phyloP scores from a whole-genome alignment of 116 monocot genomes.

The Papilionanthe hybrid region DNA sequence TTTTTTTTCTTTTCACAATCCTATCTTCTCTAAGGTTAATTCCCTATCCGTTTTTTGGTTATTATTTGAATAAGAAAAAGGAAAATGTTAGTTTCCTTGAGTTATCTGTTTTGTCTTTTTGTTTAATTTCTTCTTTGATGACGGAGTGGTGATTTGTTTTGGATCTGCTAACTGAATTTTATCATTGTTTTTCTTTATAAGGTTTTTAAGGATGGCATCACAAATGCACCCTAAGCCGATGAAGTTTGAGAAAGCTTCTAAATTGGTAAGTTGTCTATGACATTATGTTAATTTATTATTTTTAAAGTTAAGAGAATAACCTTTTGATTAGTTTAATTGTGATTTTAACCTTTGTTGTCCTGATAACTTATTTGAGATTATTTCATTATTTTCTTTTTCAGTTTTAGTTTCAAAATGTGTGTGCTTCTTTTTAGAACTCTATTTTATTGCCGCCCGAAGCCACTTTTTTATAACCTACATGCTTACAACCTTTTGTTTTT shows the following conservation, averaged over 20 bases:
- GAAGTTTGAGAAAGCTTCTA: neutral
- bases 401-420: neutral
- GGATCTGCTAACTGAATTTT: neutral
- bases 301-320: neutral
- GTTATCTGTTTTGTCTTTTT: neutral
- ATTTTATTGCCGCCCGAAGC: neutral
- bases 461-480: neutral
- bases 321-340: neutral
- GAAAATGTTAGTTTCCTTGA: neutral
- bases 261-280: neutral
- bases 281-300: neutral
- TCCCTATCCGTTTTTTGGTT: too few relatives aligned
- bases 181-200: neutral
- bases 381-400: neutral
- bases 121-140: neutral
- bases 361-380: neutral
- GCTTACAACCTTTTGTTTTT: neutral
- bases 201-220: neutral
- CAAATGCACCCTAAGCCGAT: neutral
- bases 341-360: neutral
- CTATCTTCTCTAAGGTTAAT: too few relatives aligned
- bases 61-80: too few relatives aligned
- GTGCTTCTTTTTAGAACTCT: neutral
- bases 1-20: too few relatives aligned
- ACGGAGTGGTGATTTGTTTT: neutral